Evolutionary conservation across 2,329 filamentous ascomycete genomes (phyloP), one percentile per base, ranked within the genome.

Genomic region (Paramyrothecium sp.): DNA sequence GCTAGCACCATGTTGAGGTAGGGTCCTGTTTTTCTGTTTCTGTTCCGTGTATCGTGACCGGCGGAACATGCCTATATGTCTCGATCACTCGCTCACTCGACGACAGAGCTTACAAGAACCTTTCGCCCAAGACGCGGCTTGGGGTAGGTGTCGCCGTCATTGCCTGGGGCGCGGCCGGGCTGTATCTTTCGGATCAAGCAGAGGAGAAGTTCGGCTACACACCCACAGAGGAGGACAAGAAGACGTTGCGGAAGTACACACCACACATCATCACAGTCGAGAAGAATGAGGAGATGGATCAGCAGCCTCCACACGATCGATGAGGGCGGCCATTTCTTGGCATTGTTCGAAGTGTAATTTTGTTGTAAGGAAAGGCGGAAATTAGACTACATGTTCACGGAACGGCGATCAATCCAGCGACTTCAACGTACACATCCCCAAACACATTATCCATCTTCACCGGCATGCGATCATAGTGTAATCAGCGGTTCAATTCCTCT

Each of bases 61-160:
- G 10, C 10, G 26, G 5, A 30, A 30, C 26, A 30, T 30, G 26
- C 26, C 26, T 10, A 38, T 19, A 44, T 16, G 5, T 7, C 38
- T 17, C 38, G 13, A 7, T 19, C n/a, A 17, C 38, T 44, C 38
- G 13, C n/a, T 17, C 38, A 12, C 13, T 12, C 19, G 19, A 16
- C n/a, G 19, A 16, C 54, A 90, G 87, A 67, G 79, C 86, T 54
- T 96, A 92, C 78, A 87, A 82, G 69, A 85, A 83, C 65, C 86
- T 96, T 55, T 77, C 88, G 3, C 83, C 89, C 19, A 87, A 84
- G 64, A 89, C 89, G 22, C 89, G 90, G 56, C 75, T 91, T 47
- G 75, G 88, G 51, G 81, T 96, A 61, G 93, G 93, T 64, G 71
- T 86, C 52, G 89, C 87, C 65, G 75, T 96, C 63, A 85, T 97